Evolutionary conservation across 2,329 filamentous ascomycete genomes (phyloP), one percentile per base, ranked within the genome.

Genomic region (Orbilia oligospora): DNA sequence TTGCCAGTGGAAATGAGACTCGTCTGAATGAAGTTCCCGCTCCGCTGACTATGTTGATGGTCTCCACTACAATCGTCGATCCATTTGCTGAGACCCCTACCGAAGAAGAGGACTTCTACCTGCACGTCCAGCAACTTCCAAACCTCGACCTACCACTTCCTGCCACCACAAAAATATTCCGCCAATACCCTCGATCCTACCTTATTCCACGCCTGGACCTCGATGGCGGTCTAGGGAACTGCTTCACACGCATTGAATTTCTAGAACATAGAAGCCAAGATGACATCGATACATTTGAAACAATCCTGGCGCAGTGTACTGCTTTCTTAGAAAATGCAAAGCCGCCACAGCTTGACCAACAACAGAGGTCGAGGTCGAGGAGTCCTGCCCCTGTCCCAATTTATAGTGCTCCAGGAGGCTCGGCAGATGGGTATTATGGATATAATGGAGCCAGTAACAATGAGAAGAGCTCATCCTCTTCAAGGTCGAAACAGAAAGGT

Each of bases 281-380:
- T 84, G 95, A 97, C 84, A 88, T 97, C 49, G 94, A 97, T 83
- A 98, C 95, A 0, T 98, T 97, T 83, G 95, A 98, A 87, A 97
- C 95, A 2, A 98, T 98, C 80, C 88, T 98, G 64, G 95, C 95
- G n/a, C 94, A 98, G 85, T 98, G 95, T 85, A 98, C 95, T 1
- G 93, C 95, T 1, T 98, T 99, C 84, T 89, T 97, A 3, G 95
- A 98, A 84, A 90, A 94, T 53, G 91, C 93, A 9, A 87, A 91
- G 48, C 90, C 92, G 5, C 90, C 89, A 9, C 86, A 84, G 80
- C 79, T 83, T 30, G 61, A 81, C 81, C 77, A 81, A 67, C 55
- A 81, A 83, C 79, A 83, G 85, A 81, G 83, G 81, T 56, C 82
- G 82, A 66, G 55, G 20, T 55, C 68, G 6, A 66, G 33, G 12